phyloP scores from a whole-genome alignment of 1,284 basidiomycete genomes.

The Hortiboletus rubellus region DNA sequence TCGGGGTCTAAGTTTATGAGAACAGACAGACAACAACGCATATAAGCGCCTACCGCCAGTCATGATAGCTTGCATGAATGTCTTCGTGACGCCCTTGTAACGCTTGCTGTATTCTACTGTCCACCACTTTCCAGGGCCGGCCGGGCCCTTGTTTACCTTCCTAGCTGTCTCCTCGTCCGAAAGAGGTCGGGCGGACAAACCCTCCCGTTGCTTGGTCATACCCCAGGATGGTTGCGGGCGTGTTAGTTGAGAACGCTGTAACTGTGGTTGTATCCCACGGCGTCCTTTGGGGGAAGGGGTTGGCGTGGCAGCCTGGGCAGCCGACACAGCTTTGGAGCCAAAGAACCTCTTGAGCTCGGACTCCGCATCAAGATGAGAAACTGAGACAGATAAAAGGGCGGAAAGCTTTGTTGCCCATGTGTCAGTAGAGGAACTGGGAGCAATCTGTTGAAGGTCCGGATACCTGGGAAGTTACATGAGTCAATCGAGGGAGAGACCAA shows the following conservation, averaged over 20 bases:
- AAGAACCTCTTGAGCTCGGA: constrained; percentile 91
- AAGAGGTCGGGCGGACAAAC: constrained; percentile 63
- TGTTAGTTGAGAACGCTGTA: constrained; percentile 60
- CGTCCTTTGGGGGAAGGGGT: constrained; percentile 35
- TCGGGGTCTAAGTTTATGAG: constrained; percentile 57
- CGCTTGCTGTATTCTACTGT: constrained; percentile 82
- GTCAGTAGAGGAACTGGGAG: constrained; percentile 16
- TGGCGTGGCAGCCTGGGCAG: constrained; percentile 43
- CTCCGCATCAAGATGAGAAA: constrained; percentile 80
- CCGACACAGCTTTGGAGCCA: constrained; percentile 80
- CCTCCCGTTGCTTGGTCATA: constrained; percentile 63
- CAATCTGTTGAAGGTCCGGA: constrained; percentile 50
- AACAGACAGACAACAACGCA: neutral
- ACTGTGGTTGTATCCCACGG: constrained; percentile 27
- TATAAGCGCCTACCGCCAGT: constrained; percentile 63
- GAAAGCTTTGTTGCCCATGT: constrained; percentile 40
- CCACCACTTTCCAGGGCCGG: constrained; percentile 74
- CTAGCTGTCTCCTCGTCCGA: constrained; percentile 54
- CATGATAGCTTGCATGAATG: constrained; percentile 78
- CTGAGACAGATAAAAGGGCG: constrained; percentile 70
- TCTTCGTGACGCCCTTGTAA: constrained; percentile 77
- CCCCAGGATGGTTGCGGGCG: constrained; percentile 64
- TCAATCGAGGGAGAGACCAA: neutral
- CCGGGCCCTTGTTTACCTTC: constrained; percentile 43
- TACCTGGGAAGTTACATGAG: constrained; percentile 40